Evolutionary conservation across 2,329 filamentous ascomycete species (phyloP).

Genomic region (Aspergillus cejpii): DNA sequence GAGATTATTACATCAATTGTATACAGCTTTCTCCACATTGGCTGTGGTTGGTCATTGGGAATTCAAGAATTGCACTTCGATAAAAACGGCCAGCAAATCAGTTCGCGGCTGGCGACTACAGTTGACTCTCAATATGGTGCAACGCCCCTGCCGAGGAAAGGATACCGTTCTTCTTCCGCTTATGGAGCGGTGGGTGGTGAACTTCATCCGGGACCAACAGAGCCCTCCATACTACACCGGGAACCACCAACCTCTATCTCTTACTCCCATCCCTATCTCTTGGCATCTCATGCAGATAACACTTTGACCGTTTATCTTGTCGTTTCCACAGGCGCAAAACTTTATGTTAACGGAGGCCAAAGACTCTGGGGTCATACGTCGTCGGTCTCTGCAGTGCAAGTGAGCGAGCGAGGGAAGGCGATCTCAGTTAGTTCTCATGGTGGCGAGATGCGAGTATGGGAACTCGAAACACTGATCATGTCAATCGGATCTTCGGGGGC

Average conservation of each 20-base stretch:
- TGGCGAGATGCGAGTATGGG: conserved; percentile 77
- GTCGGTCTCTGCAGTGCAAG: conserved; percentile 75
- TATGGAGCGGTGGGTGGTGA: conserved; percentile 22
- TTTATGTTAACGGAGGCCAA: conserved; percentile 66
- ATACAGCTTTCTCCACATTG: conserved; percentile 70
- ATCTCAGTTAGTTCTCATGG: conserved; percentile 81
- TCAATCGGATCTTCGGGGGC: conserved; percentile 42
- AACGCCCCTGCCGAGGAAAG: conserved; percentile 12
- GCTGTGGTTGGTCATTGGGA: conserved; percentile 78
- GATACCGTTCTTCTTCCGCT: conserved; percentile 10
- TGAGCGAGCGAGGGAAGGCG: conserved; percentile 76
- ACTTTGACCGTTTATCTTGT: conserved; percentile 77
- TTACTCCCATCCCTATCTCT: conserved; percentile 76
- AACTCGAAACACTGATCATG: conserved; percentile 65
- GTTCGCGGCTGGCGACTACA: conserved; percentile 37
- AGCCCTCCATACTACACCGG: conserved; percentile 31
- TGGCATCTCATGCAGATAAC: conserved; percentile 79
- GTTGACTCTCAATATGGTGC: conserved; percentile 36
- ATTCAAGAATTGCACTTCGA: conserved; percentile 81
- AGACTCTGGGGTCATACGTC: conserved; percentile 89
- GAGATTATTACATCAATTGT: conserved; percentile 75
- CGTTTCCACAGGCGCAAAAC: conserved; percentile 58
- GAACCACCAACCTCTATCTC: conserved; percentile 57
- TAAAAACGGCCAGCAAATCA: conserved; percentile 39
- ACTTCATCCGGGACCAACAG: conserved; percentile 10